Evolutionary conservation across 2,329 filamentous ascomycete species (phyloP).

Genomic region (Aspergillus novofumigatus): DNA sequence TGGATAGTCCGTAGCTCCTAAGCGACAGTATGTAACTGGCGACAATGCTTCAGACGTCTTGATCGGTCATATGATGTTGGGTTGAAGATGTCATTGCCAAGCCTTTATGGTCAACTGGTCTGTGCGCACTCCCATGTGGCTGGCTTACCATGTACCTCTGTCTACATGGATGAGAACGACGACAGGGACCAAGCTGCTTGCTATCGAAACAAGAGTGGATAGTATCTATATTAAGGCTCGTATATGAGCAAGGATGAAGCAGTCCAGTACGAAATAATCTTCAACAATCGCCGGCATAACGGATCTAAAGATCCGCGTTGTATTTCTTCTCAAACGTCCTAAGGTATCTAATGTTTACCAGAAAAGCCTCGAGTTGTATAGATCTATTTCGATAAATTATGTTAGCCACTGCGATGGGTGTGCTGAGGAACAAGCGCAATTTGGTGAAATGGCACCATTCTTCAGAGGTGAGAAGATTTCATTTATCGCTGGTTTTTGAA

Average conservation of each 20-base stretch:
- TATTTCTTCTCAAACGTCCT: background rate
- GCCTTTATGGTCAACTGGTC: background rate
- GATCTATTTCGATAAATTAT: background rate
- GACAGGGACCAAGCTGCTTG: background rate
- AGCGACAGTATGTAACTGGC: background rate
- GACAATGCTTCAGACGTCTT: background rate
- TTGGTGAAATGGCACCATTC: constrained; percentile 41
- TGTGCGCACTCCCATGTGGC: background rate
- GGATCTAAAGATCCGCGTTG: background rate
- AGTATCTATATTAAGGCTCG: background rate
- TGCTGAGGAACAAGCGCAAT: background rate
- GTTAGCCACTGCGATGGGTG: background rate
- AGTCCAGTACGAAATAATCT: background rate
- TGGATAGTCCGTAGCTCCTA: background rate
- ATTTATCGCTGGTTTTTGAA: constrained; percentile 59
- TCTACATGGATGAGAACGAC: background rate
- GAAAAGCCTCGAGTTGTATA: background rate
- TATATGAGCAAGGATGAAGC: background rate
- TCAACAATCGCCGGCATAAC: background rate
- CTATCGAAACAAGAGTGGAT: too few species aligned
- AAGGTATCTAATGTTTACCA: background rate
- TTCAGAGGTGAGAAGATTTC: constrained; percentile 60
- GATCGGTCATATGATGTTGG: background rate
- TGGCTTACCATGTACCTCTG: background rate
- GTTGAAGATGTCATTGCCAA: constrained; percentile 7